Conservation (phyloP, 2,329 filamentous ascomycete genomes). For the Ceratocystis variospora region DNA sequence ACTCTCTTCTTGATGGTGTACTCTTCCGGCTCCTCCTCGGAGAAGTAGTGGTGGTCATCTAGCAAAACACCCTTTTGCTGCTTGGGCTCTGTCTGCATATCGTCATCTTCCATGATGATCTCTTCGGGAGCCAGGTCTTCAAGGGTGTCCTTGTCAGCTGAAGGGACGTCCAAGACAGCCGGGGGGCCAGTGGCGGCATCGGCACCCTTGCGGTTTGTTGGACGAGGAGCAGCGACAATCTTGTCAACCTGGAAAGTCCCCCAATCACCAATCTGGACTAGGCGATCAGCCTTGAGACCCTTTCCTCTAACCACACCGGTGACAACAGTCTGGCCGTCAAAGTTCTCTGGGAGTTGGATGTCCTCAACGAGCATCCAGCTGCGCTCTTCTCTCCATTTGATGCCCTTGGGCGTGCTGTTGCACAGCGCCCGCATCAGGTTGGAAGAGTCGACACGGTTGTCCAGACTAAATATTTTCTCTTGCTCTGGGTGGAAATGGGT, state of each 20-base stretch:
- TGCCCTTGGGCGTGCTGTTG: slow-evolving; percentile 80
- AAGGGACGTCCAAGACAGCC: slow-evolving; percentile 54
- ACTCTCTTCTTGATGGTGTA: slow-evolving; percentile 55
- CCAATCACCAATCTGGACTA: slow-evolving; percentile 88
- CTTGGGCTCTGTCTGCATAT: slow-evolving; percentile 28
- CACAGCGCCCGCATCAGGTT: slow-evolving; percentile 86
- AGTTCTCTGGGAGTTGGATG: slow-evolving; percentile 52
- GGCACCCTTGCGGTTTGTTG: slow-evolving; percentile 51
- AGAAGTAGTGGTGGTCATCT: slow-evolving; percentile 96
- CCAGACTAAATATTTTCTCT: slow-evolving; percentile 80
- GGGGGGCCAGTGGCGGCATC: slow-evolving; percentile 49
- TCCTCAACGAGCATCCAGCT: slow-evolving; percentile 92
- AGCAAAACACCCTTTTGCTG: slow-evolving; percentile 76
- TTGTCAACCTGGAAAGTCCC: slow-evolving; percentile 86
- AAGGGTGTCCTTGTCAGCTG: slow-evolving; percentile 69
- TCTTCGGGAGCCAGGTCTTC: slow-evolving; percentile 78
- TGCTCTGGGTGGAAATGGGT: slow-evolving; percentile 87
- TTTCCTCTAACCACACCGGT: slow-evolving; percentile 78
- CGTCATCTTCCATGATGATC: slow-evolving; percentile 54
- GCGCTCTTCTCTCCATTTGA: slow-evolving; percentile 88
- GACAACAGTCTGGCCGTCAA: slow-evolving; percentile 52
- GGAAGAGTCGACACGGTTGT: slow-evolving; percentile 77
- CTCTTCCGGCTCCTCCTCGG: slow-evolving; percentile 61
- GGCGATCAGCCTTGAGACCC: slow-evolving; percentile 73
- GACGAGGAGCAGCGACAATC: slow-evolving; percentile 62